Base-by-base conservation (phyloP, 2,329 filamentous ascomycete genomes). In the Exophiala xenobiotica region DNA sequence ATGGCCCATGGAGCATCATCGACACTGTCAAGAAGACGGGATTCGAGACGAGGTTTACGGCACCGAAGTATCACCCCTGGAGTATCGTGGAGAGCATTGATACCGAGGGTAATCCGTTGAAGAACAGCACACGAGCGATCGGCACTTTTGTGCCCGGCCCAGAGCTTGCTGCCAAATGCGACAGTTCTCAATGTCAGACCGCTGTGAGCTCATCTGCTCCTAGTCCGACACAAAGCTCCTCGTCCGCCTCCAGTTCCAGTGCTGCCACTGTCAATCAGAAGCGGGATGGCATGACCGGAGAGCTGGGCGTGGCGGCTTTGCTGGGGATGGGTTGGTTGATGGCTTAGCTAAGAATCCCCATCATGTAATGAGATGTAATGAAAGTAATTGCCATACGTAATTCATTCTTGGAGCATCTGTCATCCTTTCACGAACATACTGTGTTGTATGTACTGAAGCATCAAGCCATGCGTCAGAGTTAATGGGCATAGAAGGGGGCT, bases 1-100 rank as follows among this genome's bases (percentile, higher is more conserved):
- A 45, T 23, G 51, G 51, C 7, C 51, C 51, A 1, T 73, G 63
- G 49, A 61, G 38, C 1, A 50, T 65, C 18, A 53, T 72, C 12
- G 59, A 61, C 19, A 54, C 66, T 24, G 59, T 65, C 3, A 37
- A 49, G 23, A 72, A 68, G 55, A 60, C 55, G 4, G 70, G 70
- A 0, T 73, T 73, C 37, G 70, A 73, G 54, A 73, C 70, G 1
- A 59, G 53, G 6, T 68, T 68, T 41, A 66, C 52, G 5, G 52
- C 37, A 12, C 35, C 47, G 16, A 38, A 31, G 12, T 54, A 49
- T 26, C 27, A 54, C 43, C 33, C 51, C 4, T 57, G 51, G 51
- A 53, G 48, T 33, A 35, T 54, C n/a, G 55, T 58, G 19, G 51
- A 58, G 27, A 50, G 48, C 20, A 42, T 58, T 16, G 51, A 55